Evolutionary conservation across 2,329 filamentous ascomycete species (phyloP).

Genomic region (Aspergillus thermomutatus): DNA sequence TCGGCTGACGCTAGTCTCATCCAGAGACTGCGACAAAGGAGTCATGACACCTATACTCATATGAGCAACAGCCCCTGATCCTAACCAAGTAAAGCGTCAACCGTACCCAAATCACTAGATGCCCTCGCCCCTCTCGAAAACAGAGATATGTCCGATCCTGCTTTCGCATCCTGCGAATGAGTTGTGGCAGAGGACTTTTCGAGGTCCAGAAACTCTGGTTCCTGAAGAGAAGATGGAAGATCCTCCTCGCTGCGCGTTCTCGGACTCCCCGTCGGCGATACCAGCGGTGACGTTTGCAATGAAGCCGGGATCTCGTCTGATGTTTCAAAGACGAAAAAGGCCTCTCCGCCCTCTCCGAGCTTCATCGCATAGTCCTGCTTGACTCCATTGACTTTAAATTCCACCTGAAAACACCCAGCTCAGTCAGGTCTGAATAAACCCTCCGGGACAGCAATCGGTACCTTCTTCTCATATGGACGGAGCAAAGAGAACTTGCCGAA

Average conservation of each 20-base stretch:
- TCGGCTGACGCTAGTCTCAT: conserved; percentile 25
- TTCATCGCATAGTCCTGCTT: conserved; percentile 98
- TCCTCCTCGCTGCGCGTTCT: conserved; percentile 36
- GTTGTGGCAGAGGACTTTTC: conserved; percentile 23
- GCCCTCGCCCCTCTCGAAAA: conserved; percentile 35
- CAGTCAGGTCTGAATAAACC: conserved; percentile 7
- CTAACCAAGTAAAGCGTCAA: background rate
- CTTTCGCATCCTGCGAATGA: conserved; percentile 20
- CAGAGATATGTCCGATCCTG: conserved; percentile 25
- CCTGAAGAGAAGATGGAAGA: conserved; percentile 39
- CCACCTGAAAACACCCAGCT: conserved; percentile 55
- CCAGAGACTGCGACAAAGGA: conserved; percentile 40
- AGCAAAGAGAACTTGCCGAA: conserved; percentile 98
- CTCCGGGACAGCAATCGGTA: conserved; percentile 16
- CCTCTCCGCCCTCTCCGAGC: conserved; percentile 92
- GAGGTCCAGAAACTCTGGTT: conserved; percentile 52
- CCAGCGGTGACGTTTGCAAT: conserved; percentile 88
- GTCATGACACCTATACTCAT: conserved; percentile 34
- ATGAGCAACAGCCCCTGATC: conserved; percentile 4
- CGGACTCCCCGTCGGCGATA: conserved; percentile 85
- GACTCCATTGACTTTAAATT: conserved; percentile 89
- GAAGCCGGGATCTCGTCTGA: conserved; percentile 86
- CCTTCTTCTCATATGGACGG: conserved; percentile 93
- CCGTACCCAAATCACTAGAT: conserved; percentile 45
- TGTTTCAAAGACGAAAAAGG: conserved; percentile 98